Base-by-base conservation (phyloP, 441 rosid genomes). In the Isatis lusitanica region DNA sequence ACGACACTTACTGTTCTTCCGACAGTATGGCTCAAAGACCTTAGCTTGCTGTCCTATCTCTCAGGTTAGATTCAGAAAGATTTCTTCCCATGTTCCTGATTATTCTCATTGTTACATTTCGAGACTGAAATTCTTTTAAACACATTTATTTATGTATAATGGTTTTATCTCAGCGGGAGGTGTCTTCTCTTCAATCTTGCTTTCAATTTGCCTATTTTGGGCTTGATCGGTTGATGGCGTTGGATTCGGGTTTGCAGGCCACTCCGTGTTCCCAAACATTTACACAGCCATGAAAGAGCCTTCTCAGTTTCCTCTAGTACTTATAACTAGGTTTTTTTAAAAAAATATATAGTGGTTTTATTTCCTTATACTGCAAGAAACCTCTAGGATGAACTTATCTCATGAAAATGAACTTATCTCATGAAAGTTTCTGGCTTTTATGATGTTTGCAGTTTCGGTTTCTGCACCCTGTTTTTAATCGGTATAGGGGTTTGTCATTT, bases 141-240 rank as follows among this genome's bases (percentile, higher is more conserved):
- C 24, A 21, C 24, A 21, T 21, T 21, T 21, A 21, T 21, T 21
- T 21, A 2, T 21, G 2, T 21, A 21, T 21, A 21, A 21, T 21
- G 24, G 24, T 21, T 30, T 30, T 30, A 30, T 18, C 15, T 43
- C 83, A 91, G 94, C 85, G 90, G 94, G 24, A 67, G 93, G 94
- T 64, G 87, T 89, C 21, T 81, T 78, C 16, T 81, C 93, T 56
- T 86, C 97, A 21, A 74, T 80, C 42, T 21, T 87, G 64, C 71
- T 83, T 63, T 85, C 81, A 51, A 28, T 84, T 35, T 89, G 93
- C 88, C 83, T 91, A 80, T 53, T 89, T 17, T 88, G 95, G 97
- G 76, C 79, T 46, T 90, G 93, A 13, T 73, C 77, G 6, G 85
- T 81, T 7, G 84, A 86, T 50, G 35, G 74, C 4, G 74, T 89